Conservation (phyloP, 2,329 filamentous ascomycete species). For the Diaporthe nobilis region DNA sequence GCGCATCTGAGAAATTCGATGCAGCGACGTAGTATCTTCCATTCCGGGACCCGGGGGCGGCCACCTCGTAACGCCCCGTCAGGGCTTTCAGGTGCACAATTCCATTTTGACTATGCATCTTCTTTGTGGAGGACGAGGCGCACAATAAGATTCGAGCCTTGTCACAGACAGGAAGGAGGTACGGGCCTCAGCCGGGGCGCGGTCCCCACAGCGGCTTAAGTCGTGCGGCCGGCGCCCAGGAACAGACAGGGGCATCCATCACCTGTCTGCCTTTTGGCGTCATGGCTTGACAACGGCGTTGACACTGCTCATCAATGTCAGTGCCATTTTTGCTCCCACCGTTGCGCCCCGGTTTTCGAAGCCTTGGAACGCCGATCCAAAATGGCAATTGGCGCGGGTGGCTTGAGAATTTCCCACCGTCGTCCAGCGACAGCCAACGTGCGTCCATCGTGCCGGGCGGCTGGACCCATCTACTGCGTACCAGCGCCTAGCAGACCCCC, state of each 20-base stretch:
- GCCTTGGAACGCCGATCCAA: conserved; percentile 2
- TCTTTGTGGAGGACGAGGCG: conserved; percentile 15
- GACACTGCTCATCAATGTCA: conserved; percentile 31
- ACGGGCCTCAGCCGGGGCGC: conserved; percentile 23
- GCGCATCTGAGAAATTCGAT: conserved; percentile 17
- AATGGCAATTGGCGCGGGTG: conserved; percentile 19
- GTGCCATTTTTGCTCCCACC: conserved; percentile 15
- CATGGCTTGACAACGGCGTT: conserved; percentile 36
- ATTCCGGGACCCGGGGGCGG: conserved; percentile 16
- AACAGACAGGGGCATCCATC: conserved; percentile 30
- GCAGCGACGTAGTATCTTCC: background rate
- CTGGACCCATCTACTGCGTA: background rate
- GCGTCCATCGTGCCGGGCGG: conserved; percentile 16
- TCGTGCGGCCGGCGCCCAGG: conserved; percentile 20
- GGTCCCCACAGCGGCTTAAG: conserved; percentile 33
- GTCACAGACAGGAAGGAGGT: conserved; percentile 39
- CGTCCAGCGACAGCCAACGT: background rate
- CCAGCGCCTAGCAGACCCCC: conserved; percentile 12
- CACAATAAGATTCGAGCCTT: conserved; percentile 29
- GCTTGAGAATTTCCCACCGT: conserved; percentile 17
- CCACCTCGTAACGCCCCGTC: conserved; percentile 2
- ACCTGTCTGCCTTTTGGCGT: conserved; percentile 13
- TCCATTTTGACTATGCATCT: background rate
- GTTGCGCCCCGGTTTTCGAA: conserved; percentile 27
- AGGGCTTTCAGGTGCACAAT: conserved; percentile 18